Conservation (phyloP, 1,284 basidiomycete genomes). For the Chalciporus piperatoides region DNA sequence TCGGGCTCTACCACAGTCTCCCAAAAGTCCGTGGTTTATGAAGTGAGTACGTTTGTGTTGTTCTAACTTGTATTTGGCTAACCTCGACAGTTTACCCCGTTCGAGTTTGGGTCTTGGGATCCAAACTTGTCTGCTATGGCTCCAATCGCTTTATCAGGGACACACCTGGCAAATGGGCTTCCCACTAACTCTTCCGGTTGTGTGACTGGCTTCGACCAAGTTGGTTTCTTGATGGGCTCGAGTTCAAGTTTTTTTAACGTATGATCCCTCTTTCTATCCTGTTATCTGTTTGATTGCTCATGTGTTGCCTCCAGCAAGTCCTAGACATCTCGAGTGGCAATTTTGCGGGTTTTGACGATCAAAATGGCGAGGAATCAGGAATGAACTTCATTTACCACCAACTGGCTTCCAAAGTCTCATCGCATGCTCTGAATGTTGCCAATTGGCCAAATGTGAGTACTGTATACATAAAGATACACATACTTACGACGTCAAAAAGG, state of each 20-base stretch:
- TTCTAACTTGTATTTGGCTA: not conserved
- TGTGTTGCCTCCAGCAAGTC: conserved; percentile 38
- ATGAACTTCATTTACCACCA: conserved; percentile 48
- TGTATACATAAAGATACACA: no score
- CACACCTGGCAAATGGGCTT: conserved; percentile 49
- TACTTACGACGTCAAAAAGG: conserved; percentile 26
- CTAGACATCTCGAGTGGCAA: conserved; percentile 44
- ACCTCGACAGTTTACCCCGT: conserved; percentile 51
- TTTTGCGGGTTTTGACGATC: conserved; percentile 38
- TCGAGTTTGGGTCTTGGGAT: conserved; percentile 69
- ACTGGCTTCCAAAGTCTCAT: conserved; percentile 43
- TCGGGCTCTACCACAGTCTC: conserved; percentile 42
- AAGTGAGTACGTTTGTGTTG: conserved; percentile 37
- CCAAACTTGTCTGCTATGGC: conserved; percentile 58
- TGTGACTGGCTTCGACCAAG: conserved; percentile 64
- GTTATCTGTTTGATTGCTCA: not conserved
- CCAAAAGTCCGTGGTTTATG: conserved; percentile 54
- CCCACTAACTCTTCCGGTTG: conserved; percentile 51
- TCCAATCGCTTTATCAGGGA: conserved; percentile 58
- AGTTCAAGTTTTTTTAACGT: conserved; percentile 65
- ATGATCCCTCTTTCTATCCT: conserved; percentile 11
- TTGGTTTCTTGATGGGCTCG: conserved; percentile 61
- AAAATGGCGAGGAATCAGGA: conserved; percentile 8
- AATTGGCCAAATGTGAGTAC: conserved; percentile 56
- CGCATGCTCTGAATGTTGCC: conserved; percentile 56